Evolutionary conservation across 2,329 filamentous ascomycete species (phyloP).

Genomic region (Thyridium curvatum): DNA sequence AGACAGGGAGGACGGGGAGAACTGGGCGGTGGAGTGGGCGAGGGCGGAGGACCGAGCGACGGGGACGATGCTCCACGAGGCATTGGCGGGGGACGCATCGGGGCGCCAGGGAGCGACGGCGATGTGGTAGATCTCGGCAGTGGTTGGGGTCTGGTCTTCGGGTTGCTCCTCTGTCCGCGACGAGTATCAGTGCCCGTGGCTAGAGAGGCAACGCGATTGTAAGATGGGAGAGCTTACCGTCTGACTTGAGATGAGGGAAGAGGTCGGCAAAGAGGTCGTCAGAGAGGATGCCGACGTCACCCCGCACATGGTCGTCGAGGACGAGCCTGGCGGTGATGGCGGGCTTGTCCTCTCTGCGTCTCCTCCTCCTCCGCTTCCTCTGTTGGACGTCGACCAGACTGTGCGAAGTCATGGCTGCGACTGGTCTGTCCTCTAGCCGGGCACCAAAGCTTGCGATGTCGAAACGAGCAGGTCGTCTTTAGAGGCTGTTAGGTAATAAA

Average conservation of each 20-base stretch:
- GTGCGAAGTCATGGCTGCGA: conserved; percentile 16
- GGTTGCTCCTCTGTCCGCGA: conserved; percentile 19
- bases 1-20: conserved; percentile 67
- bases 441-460: too few relatives aligned
- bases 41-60: conserved; percentile 59
- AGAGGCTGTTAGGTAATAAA: too few relatives aligned
- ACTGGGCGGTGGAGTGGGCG: conserved; percentile 71
- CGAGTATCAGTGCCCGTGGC: too few relatives aligned
- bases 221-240: conserved; percentile 35
- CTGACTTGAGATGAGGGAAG: conserved; percentile 53
- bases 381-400: conserved; percentile 12
- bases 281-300: conserved; percentile 79
- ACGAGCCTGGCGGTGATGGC: conserved; percentile 74
- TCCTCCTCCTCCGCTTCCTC: conserved; percentile 36
- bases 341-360: conserved; percentile 62
- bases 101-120: conserved; percentile 72
- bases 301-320: conserved; percentile 78
- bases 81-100: conserved; percentile 48
- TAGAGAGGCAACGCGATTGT: too few relatives aligned
- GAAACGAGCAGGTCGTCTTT: too few relatives aligned
- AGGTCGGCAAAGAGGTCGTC: conserved; percentile 80
- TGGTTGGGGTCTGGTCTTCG: conserved; percentile 19
- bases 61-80: conserved; percentile 80
- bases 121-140: conserved; percentile 50
- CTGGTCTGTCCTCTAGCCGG: background rate